These are phyloP conservation scores for Pholiota conissans DNA, from an alignment of 768 basidiomycete species.

Conservation along the genomic window DNA sequence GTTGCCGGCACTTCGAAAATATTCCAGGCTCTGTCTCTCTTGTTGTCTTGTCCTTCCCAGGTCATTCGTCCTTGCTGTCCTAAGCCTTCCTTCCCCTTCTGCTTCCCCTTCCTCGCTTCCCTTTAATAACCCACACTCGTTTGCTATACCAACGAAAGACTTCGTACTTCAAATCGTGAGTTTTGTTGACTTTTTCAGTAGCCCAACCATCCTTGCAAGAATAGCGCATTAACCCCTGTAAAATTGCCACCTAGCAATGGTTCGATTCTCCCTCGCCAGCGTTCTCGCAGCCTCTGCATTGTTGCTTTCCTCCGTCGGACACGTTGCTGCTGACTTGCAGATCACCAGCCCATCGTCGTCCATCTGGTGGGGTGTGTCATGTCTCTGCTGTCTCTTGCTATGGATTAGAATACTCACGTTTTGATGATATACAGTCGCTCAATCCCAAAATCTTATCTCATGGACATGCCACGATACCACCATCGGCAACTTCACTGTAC, in stretches of 20 bases:
- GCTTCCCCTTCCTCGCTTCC: background rate
- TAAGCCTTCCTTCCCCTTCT: background rate
- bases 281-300: slow-evolving; percentile 23
- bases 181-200: background rate
- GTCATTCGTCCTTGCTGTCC: background rate
- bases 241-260: slow-evolving; percentile 9
- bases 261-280: slow-evolving; percentile 9
- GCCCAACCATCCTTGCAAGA: background rate
- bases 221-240: background rate
- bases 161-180: background rate
- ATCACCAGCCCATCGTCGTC: slow-evolving; percentile 45
- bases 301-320: slow-evolving; percentile 36
- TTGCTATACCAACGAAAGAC: background rate
- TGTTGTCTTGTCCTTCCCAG: slow-evolving; percentile 2
- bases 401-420: background rate
- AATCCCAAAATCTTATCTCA: slow-evolving; percentile 53
- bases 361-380: slow-evolving; percentile 63
- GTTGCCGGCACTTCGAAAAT: background rate
- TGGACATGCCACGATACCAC: slow-evolving; percentile 56
- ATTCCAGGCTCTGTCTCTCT: background rate
- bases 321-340: slow-evolving; percentile 37
- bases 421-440: slow-evolving; percentile 44
- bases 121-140: background rate
- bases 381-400: background rate
- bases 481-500: slow-evolving; percentile 45